phyloP scores from a whole-genome alignment of 352 stramenopile species.

The Phytophthora sp. region DNA sequence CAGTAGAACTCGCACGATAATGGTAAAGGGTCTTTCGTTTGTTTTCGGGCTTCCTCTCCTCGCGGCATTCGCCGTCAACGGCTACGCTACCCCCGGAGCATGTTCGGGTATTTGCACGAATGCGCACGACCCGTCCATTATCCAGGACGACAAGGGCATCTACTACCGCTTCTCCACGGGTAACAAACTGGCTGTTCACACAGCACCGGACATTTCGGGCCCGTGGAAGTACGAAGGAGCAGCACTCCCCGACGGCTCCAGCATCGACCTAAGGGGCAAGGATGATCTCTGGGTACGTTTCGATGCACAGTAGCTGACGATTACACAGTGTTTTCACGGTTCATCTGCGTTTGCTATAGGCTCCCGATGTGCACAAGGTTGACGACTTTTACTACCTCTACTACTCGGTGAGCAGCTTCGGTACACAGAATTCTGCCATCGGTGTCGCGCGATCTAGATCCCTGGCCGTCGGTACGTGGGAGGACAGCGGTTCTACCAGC shows the following conservation, averaged over 20 bases:
- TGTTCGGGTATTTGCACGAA: slow-evolving; percentile 38
- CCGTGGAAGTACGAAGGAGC: slow-evolving; percentile 51
- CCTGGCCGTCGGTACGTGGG: slow-evolving; percentile 50
- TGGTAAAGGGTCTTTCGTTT: no score
- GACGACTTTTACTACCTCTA: slow-evolving; percentile 64
- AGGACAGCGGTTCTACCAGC: slow-evolving; percentile 39
- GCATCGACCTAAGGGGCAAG: slow-evolving; percentile 46
- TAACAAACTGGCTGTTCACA: slow-evolving; percentile 49
- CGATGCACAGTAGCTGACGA: no score
- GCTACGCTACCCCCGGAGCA: slow-evolving; percentile 19
- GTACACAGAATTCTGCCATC: slow-evolving; percentile 52
- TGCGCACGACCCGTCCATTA: slow-evolving; percentile 48
- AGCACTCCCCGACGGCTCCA: slow-evolving; percentile 44
- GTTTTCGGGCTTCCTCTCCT: slow-evolving; percentile 30
- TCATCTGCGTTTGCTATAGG: no score
- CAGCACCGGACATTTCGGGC: slow-evolving; percentile 39
- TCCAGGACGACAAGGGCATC: slow-evolving; percentile 43
- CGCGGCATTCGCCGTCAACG: slow-evolving; percentile 11
- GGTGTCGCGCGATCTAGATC: slow-evolving; percentile 45
- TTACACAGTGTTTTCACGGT: no score
- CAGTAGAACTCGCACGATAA: no score
- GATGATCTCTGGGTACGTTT: slow-evolving; percentile 47
- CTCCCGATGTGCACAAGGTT: slow-evolving; percentile 47
- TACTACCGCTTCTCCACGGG: slow-evolving; percentile 58
- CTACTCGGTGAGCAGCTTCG: slow-evolving; percentile 61